Conservation (phyloP, 23 red algal genomes). For the Agarophyton chilense region DNA sequence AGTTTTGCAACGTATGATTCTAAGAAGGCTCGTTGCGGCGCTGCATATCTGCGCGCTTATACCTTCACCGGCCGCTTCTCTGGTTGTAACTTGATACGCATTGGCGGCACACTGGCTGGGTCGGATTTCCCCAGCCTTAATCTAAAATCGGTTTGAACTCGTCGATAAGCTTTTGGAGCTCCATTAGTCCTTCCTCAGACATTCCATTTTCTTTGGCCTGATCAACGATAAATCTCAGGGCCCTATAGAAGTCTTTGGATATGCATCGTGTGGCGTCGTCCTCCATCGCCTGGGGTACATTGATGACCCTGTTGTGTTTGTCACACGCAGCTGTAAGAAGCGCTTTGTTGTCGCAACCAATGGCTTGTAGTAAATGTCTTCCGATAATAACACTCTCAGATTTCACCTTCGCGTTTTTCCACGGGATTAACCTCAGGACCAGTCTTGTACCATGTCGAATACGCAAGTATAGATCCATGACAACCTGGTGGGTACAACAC, state of each 20-base stretch:
- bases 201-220: neutral
- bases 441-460: constrained; percentile 38
- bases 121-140: neutral
- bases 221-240: too few relatives aligned
- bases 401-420: neutral
- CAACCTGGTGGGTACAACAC: too few relatives aligned
- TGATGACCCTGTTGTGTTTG: constrained; percentile 21
- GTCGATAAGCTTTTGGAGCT: neutral
- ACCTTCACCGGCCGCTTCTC: neutral
- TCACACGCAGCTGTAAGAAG: constrained; percentile 27
- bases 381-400: constrained; percentile 1
- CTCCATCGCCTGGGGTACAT: neutral
- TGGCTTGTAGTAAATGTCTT: neutral
- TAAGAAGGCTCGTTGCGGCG: constrained; percentile 9
- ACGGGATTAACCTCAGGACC: neutral
- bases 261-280: neutral
- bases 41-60: neutral
- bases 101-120: neutral
- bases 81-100: neutral
- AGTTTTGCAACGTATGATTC: constrained; percentile 9
- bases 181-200: neutral
- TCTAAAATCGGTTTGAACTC: neutral
- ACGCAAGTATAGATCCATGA: neutral
- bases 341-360: constrained; percentile 26
- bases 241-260: too few relatives aligned